Evolutionary conservation across 108 stramenopile species (phyloP).

Genomic region (Seminavis robusta): DNA sequence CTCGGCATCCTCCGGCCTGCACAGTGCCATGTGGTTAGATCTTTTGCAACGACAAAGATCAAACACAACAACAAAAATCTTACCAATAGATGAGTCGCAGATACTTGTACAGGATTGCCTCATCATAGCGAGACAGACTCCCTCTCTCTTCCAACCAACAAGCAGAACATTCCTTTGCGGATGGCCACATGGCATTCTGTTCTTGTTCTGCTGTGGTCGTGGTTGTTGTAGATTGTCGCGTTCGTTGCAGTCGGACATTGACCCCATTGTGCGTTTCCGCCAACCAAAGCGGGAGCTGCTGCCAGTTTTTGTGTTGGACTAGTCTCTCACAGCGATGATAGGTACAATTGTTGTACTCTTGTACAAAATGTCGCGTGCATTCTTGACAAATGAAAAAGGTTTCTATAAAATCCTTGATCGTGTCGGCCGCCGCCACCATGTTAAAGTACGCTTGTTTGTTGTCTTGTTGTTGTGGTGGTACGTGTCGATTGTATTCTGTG

Average conservation of each 20-base stretch:
- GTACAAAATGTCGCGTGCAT: slow-evolving; percentile 25
- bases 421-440: slow-evolving; percentile 45
- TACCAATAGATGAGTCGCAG: slow-evolving; percentile 25
- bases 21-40: too few relatives aligned
- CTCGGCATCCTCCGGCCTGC: too few relatives aligned
- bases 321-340: slow-evolving; percentile 37
- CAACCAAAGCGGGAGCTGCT: slow-evolving; percentile 41
- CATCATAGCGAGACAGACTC: slow-evolving; percentile 53
- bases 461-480: background rate
- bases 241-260: slow-evolving; percentile 27
- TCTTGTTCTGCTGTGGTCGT: slow-evolving; percentile 17
- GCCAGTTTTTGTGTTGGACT: slow-evolving; percentile 26
- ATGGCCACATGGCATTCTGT: slow-evolving; percentile 37
- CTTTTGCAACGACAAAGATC: too few relatives aligned
- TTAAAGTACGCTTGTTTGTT: too few relatives aligned
- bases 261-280: slow-evolving; percentile 41
- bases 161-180: slow-evolving; percentile 27
- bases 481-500: slow-evolving; percentile 56
- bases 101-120: slow-evolving; percentile 19
- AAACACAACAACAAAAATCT: too few relatives aligned
- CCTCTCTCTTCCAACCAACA: slow-evolving; percentile 44
- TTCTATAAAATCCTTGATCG: slow-evolving; percentile 35
- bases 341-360: slow-evolving; percentile 21
- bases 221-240: slow-evolving; percentile 17
- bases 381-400: slow-evolving; percentile 40